These are phyloP conservation scores for Fusarium temperatum DNA, from an alignment of 2,329 filamentous ascomycete genomes.

Conservation along the genomic window DNA sequence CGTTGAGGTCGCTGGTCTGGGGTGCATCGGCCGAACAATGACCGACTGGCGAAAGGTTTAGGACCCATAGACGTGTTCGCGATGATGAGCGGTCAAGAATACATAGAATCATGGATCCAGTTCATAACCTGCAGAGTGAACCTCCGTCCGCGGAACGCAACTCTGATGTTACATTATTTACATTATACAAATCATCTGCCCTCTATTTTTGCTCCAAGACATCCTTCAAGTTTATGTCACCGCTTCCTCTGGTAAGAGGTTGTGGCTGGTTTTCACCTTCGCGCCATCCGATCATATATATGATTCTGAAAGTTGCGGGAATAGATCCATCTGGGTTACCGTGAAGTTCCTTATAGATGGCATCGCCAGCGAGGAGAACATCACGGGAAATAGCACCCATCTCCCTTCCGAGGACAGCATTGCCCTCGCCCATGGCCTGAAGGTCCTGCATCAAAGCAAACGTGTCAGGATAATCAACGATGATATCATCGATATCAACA, in stretches of 20 bases:
- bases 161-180: conserved; percentile 24
- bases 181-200: conserved; percentile 4
- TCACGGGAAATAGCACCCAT: conserved; percentile 81
- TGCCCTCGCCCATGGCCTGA: conserved; percentile 95
- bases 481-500: conserved; percentile 95
- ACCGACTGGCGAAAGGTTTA: conserved; percentile 86
- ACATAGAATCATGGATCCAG: conserved; percentile 33
- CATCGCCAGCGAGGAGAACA: conserved; percentile 85
- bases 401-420: conserved; percentile 86
- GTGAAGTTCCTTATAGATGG: conserved; percentile 88
- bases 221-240: conserved; percentile 88
- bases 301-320: conserved; percentile 92
- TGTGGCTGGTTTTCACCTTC: conserved; percentile 80
- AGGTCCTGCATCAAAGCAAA: conserved; percentile 94
- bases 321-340: conserved; percentile 80
- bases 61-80: conserved; percentile 2
- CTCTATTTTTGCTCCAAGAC: conserved; percentile 63
- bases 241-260: conserved; percentile 84
- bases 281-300: conserved; percentile 99
- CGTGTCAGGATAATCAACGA: conserved; percentile 90
- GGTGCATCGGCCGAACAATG: conserved; percentile 94
- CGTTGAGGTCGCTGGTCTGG: conserved; percentile 90
- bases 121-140: conserved; percentile 2
- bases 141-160: neutral
- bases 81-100: conserved; percentile 20